phyloP scores from a whole-genome alignment of 331 rosid species.

The Dryas integrifolia region DNA sequence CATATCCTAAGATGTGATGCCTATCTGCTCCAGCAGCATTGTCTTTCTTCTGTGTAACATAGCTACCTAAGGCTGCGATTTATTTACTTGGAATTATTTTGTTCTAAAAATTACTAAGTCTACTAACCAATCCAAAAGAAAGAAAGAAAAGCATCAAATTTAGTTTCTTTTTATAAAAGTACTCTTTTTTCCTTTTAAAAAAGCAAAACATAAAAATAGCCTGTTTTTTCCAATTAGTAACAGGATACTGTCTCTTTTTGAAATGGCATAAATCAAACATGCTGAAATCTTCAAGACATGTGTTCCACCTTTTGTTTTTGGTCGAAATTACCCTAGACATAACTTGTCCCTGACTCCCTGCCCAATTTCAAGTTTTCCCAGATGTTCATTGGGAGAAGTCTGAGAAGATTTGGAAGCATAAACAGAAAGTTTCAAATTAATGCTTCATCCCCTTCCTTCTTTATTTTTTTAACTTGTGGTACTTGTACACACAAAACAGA shows the following conservation, averaged over 20 bases:
- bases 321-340: neutral
- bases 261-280: conserved; percentile 14
- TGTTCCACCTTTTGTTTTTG: neutral
- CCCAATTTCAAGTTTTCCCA: neutral
- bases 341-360: neutral
- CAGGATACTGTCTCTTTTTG: neutral
- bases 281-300: neutral
- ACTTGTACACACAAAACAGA: neutral
- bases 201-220: neutral
- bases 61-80: no score
- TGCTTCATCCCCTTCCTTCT: neutral
- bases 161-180: neutral
- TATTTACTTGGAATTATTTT: no score
- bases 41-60: no score
- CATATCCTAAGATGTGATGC: neutral
- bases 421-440: neutral
- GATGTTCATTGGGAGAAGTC: neutral
- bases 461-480: neutral
- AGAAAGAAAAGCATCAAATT: neutral
- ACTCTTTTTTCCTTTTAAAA: neutral
- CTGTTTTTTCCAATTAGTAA: neutral
- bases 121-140: no score
- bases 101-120: no score
- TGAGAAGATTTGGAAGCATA: conserved; percentile 7
- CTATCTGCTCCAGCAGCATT: no score